Conservation (phyloP, 768 basidiomycete species). For the Panaeolus cyanescens region DNA sequence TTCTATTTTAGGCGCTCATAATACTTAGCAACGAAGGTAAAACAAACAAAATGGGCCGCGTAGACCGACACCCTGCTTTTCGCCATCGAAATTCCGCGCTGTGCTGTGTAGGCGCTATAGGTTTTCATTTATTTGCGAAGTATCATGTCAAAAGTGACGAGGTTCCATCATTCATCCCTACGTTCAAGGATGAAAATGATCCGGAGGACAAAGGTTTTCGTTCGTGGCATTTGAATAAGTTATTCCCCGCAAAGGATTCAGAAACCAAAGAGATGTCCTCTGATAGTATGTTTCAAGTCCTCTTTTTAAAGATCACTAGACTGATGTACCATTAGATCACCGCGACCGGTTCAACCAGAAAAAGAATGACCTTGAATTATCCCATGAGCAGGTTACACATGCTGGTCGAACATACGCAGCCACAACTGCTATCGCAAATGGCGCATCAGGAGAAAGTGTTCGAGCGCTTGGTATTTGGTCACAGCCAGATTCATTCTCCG, state of each 20-base stretch:
- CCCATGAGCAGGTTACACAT: slow-evolving; percentile 34
- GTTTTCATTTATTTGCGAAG: slow-evolving; percentile 24
- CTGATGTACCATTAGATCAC: slow-evolving; percentile 28
- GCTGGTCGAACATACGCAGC: slow-evolving; percentile 29
- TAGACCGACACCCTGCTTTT: slow-evolving; percentile 33
- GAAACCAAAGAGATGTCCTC: slow-evolving; percentile 14
- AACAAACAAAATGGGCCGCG: slow-evolving; percentile 27
- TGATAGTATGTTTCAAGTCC: slow-evolving; percentile 28
- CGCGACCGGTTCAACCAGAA: slow-evolving; percentile 27
- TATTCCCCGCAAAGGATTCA: slow-evolving; percentile 22
- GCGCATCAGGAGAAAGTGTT: slow-evolving; percentile 22
- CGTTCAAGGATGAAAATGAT: slow-evolving; percentile 21
- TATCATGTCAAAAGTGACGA: slow-evolving; percentile 27
- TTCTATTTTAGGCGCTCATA: slow-evolving; percentile 26
- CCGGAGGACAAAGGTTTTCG: slow-evolving; percentile 26
- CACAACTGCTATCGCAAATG: slow-evolving; percentile 25
- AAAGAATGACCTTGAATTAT: slow-evolving; percentile 15
- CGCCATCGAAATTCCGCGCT: slow-evolving; percentile 27
- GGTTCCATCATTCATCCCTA: slow-evolving; percentile 24
- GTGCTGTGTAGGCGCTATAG: slow-evolving; percentile 29
- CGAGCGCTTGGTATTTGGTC: slow-evolving; percentile 36
- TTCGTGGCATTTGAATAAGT: slow-evolving; percentile 27
- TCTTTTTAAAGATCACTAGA: slow-evolving; percentile 1
- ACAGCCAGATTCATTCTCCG: slow-evolving; percentile 23
- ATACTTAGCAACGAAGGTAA: slow-evolving; percentile 29